Base-by-base conservation (phyloP, 306 rosid species). In the Amphicarpaea edgeworthii region DNA sequence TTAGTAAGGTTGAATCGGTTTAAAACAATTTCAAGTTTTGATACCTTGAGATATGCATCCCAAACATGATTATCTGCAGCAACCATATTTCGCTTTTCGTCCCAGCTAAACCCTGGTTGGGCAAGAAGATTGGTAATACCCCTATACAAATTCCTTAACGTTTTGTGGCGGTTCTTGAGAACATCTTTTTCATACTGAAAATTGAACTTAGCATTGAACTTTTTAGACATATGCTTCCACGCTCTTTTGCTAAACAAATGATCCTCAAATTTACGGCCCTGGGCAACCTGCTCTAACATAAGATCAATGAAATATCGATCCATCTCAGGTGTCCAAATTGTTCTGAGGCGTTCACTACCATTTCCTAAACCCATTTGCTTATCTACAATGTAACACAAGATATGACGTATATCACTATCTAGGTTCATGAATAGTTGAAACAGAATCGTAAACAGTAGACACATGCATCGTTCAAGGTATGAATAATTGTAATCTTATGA, bases 321-420 rank as follows among this genome's bases (percentile, higher is more conserved):
- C 95, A 91, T 91, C 73, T 87, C 95, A 12, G 91, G 89, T 20
- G 91, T 89, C 97, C 97, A 91, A 62, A 87, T 84, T 7, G 97
- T 91, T 74, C 95, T 86, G 41, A 87, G 82, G 43, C 90, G 92
- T 60, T 87, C 90, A 7, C 63, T 81, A 43, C 83, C 81, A 76
- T 66, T 72, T 42, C 68, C 86, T 26, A 81, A 30, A 34, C 83
- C 85, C 91, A 90, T 87, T 19, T 43, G 68, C 53, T 72, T 73
- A 70, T 57, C 80, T 74, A 77, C 49, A 64, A 79, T 47, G 46
- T 16, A 23, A 46, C 43, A 72, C 55, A 24, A 40, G 3, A 75
- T n/a, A n/a, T 32, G 9, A 72, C 46, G n/a, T 15, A 38, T 10
- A 23, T 47, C 59, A 64, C 19, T 16, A 12, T 20, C 61, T 72